phyloP scores from a whole-genome alignment of 2,329 filamentous ascomycete genomes.

The Monilinia polystroma region DNA sequence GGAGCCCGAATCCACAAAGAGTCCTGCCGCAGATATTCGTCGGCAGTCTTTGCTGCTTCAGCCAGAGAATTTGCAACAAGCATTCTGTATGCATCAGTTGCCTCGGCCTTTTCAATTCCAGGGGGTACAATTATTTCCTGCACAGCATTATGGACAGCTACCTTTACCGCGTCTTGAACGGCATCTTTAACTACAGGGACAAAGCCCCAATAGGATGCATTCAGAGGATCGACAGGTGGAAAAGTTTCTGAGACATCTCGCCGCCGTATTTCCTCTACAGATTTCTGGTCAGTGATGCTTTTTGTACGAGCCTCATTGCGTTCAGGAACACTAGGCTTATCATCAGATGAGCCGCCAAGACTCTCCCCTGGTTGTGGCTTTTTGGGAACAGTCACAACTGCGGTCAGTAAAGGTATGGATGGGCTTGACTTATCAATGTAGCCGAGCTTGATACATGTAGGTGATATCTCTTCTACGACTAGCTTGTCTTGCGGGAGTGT shows the following conservation, averaged over 20 bases:
- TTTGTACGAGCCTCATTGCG: constrained; percentile 16
- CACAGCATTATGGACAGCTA: constrained; percentile 36
- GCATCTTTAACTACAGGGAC: constrained; percentile 34
- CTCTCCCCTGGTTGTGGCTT: background rate
- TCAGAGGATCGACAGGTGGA: constrained; percentile 25
- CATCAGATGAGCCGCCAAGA: background rate
- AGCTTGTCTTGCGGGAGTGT: background rate
- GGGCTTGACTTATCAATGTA: constrained; percentile 20
- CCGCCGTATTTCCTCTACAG: constrained; percentile 22
- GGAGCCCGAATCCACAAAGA: constrained; percentile 29
- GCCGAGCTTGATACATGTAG: constrained; percentile 20
- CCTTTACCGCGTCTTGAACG: constrained; percentile 35
- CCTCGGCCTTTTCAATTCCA: constrained; percentile 27
- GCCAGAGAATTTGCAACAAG: constrained; percentile 33
- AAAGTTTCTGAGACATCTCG: constrained; percentile 8
- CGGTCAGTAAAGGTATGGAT: constrained; percentile 19
- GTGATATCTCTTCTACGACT: constrained; percentile 22
- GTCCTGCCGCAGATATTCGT: constrained; percentile 32
- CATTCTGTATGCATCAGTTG: constrained; percentile 33
- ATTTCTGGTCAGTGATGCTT: constrained; percentile 8
- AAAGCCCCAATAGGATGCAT: constrained; percentile 37
- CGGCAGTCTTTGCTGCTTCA: constrained; percentile 32
- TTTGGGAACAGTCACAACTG: constrained; percentile 21
- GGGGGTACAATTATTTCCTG: constrained; percentile 31
- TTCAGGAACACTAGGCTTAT: constrained; percentile 16